Evolutionary conservation across 1,139 yeast genomes (phyloP).

Genomic region (Taiozyma onychis): DNA sequence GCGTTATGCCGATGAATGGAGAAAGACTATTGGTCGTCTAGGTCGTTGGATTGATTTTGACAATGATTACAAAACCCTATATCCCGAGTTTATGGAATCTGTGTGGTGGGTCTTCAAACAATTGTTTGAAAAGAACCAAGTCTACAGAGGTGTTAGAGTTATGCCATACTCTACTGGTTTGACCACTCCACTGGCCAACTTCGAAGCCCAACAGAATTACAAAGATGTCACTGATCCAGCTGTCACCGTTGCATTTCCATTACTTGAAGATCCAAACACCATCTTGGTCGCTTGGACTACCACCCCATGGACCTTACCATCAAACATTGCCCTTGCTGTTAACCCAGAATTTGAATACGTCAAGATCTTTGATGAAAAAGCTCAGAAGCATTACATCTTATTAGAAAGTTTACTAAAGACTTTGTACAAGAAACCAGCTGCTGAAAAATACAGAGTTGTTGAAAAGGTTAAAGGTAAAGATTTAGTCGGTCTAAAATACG

Average conservation of each 20-base stretch:
- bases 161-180: constrained; percentile 99
- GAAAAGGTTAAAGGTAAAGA: constrained; percentile 77
- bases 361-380: constrained; percentile 85
- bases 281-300: constrained; percentile 97
- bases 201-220: constrained; percentile 97
- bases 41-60: constrained; percentile 99
- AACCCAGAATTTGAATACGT: constrained; percentile 88
- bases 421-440: constrained; percentile 88
- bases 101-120: constrained; percentile 99
- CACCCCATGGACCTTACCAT: constrained; percentile 98
- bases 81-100: constrained; percentile 95
- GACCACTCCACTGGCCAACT: constrained; percentile 93
- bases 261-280: constrained; percentile 74
- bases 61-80: constrained; percentile 94
- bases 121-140: constrained; percentile 76
- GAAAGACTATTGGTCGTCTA: constrained; percentile 81
- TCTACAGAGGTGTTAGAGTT: constrained; percentile 91
- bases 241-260: constrained; percentile 84
- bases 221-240: constrained; percentile 98
- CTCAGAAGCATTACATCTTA: constrained; percentile 72
- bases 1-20: constrained; percentile 96
- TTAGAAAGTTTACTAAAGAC: constrained; percentile 77
- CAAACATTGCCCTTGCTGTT: constrained; percentile 87
- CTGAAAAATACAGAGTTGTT: constrained; percentile 79
- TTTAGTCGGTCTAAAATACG: constrained; percentile 71